Evolutionary conservation across 768 basidiomycete species (phyloP).

Genomic region (Clathrus columnatus): DNA sequence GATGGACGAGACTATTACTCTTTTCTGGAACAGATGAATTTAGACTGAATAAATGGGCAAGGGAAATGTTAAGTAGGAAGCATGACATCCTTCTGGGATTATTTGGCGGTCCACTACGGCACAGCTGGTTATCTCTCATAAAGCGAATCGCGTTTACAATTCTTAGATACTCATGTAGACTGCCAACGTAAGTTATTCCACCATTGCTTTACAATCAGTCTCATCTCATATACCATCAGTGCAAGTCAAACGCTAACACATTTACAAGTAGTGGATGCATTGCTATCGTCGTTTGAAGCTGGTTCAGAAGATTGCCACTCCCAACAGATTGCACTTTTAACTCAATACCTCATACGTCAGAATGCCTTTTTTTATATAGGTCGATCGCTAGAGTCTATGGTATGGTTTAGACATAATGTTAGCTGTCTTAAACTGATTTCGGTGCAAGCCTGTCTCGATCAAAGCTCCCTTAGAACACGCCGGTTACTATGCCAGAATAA

Average conservation of each 20-base stretch:
- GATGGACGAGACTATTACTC: slow-evolving; percentile 55
- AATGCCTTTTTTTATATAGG: slow-evolving; percentile 2
- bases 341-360: slow-evolving; percentile 18
- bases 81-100: slow-evolving; percentile 30
- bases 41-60: slow-evolving; percentile 27
- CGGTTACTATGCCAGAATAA: not conserved
- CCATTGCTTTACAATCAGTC: not conserved
- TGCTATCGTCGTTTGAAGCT: slow-evolving; percentile 28
- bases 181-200: slow-evolving; percentile 38
- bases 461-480: not conserved
- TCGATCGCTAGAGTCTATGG: slow-evolving; percentile 5
- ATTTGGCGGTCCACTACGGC: slow-evolving; percentile 27
- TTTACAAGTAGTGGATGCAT: slow-evolving; percentile 40
- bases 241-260: slow-evolving; percentile 37
- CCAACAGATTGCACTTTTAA: slow-evolving; percentile 16
- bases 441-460: not conserved
- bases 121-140: slow-evolving; percentile 58
- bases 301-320: not conserved
- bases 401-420: slow-evolving; percentile 18
- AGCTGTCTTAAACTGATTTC: not conserved
- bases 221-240: slow-evolving; percentile 24
- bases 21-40: slow-evolving; percentile 40
- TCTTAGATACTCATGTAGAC: slow-evolving; percentile 40
- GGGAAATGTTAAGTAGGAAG: slow-evolving; percentile 15
- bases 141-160: slow-evolving; percentile 40